These are phyloP conservation scores for Carallia brachiata DNA, from an alignment of 345 rosid species.

Conservation along the genomic window DNA sequence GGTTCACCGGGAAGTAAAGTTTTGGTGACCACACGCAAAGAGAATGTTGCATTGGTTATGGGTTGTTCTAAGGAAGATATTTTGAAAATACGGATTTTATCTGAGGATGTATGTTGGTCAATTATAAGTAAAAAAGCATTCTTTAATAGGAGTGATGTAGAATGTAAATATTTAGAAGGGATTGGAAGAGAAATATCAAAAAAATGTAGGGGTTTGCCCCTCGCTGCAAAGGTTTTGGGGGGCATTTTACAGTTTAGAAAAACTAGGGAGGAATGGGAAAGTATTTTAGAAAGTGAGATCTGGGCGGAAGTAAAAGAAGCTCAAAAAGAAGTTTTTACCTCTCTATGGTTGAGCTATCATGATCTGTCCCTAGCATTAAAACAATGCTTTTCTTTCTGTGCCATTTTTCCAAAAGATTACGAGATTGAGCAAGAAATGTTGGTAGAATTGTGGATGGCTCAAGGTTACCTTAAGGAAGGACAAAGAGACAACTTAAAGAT, in stretches of 20 bases:
- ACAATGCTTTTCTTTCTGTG: too few relatives aligned
- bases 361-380: too few relatives aligned
- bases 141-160: not conserved
- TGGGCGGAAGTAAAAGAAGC: slow-evolving; percentile 4
- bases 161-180: not conserved
- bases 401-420: not conserved
- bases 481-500: not conserved
- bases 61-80: too few relatives aligned
- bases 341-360: slow-evolving; percentile 7
- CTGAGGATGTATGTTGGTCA: not conserved
- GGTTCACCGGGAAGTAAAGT: too few relatives aligned
- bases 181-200: slow-evolving; percentile 4
- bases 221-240: slow-evolving; percentile 14
- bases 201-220: slow-evolving; percentile 7
- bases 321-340: too few relatives aligned
- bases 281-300: slow-evolving; percentile 9
- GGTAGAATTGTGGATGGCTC: slow-evolving; percentile 21
- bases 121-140: not conserved
- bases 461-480: not conserved
- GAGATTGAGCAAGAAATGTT: not conserved
- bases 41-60: too few relatives aligned
- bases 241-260: slow-evolving; percentile 9
- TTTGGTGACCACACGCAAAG: too few relatives aligned
- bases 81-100: too few relatives aligned
- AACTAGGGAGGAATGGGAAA: slow-evolving; percentile 18